phyloP scores from a whole-genome alignment of 2,329 filamentous ascomycete species.

The Cladophialophora chaetospira region DNA sequence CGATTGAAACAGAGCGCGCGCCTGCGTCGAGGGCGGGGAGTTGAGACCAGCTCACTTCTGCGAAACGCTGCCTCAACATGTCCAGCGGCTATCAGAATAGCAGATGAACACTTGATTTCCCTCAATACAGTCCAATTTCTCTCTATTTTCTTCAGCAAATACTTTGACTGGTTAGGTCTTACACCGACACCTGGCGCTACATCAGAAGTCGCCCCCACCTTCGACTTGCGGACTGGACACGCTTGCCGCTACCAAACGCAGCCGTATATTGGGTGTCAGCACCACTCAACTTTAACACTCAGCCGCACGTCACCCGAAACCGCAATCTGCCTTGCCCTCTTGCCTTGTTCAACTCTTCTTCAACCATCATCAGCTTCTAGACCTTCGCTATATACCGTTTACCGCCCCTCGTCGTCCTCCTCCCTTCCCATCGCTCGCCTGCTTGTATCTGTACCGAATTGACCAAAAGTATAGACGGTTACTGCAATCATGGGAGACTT shows the following conservation, averaged over 20 bases:
- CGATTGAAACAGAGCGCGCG: constrained; percentile 8
- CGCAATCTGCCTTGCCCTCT: constrained; percentile 12
- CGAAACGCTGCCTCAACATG: constrained; percentile 2
- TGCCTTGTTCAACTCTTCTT: neutral
- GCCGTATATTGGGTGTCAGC: constrained; percentile 22
- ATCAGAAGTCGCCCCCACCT: constrained; percentile 25
- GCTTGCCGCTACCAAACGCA: constrained; percentile 15
- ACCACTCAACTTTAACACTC: constrained; percentile 28
- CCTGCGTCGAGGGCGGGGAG: neutral
- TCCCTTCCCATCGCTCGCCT: neutral
- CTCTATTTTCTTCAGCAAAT: neutral
- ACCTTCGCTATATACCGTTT: constrained; percentile 7
- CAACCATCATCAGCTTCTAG: constrained; percentile 7
- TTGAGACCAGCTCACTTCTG: neutral
- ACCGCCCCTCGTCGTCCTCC: neutral
- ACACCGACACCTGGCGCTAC: constrained; percentile 15
- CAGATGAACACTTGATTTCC: neutral
- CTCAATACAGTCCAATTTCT: constrained; percentile 2
- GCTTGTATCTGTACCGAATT: neutral
- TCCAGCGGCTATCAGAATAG: constrained; percentile 14
- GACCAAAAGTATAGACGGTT: constrained; percentile 17
- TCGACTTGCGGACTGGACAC: constrained; percentile 11
- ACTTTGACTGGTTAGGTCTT: constrained; percentile 27
- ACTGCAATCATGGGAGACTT: constrained; percentile 58
- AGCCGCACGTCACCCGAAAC: constrained; percentile 22